A percentile compares a stretch with the other conserved stretches of the same genome.
phyloP scores from a whole-genome alignment of 495 filamentous ascomycete species.

The Xylaria castorea region DNA sequence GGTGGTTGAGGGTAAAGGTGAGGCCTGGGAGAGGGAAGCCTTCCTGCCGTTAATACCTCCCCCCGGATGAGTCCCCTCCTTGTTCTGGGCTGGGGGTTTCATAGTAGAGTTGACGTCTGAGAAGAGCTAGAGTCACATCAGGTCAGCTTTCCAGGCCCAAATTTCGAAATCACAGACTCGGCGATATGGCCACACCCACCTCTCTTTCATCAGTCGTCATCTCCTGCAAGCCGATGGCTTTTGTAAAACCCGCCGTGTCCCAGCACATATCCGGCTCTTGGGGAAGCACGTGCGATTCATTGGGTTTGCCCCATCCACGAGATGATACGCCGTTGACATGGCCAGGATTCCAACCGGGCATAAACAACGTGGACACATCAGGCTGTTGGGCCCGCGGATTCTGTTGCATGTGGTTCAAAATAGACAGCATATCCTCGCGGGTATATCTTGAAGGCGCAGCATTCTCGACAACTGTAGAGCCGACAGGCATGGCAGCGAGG shows the following conservation, averaged over 20 bases:
- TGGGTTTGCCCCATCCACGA: conserved; percentile 77
- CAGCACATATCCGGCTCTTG: conserved; percentile 85
- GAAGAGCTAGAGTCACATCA: conserved; percentile 67
- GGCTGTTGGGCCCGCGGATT: conserved; percentile 59
- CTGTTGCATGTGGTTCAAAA: conserved; percentile 68
- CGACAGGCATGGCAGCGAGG: conserved; percentile 39
- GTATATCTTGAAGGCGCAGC: conserved; percentile 64
- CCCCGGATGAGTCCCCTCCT: conserved; percentile 66
- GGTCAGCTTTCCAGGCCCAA: conserved; percentile 34
- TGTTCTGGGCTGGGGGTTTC: conserved; percentile 80
- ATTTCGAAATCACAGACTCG: conserved; percentile 14
- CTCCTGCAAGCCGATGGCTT: conserved; percentile 75
- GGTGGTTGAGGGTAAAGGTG: conserved; percentile 66
- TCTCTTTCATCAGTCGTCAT: conserved; percentile 86
- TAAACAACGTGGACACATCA: conserved; percentile 70
- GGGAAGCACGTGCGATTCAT: conserved; percentile 67
- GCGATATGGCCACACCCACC: conserved; percentile 55
- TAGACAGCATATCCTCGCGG: conserved; percentile 80
- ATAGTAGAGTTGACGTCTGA: conserved; percentile 90
- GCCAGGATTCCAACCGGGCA: conserved; percentile 78
- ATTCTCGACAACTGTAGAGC: conserved; percentile 53
- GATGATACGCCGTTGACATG: conserved; percentile 65
- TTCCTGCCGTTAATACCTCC: conserved; percentile 71
- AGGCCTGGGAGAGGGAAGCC: conserved; percentile 70
- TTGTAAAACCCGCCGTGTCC: conserved; percentile 76